A percentile compares a stretch with the other conserved stretches of the same genome.
These are phyloP conservation scores for Ilyonectria sp. DNA, from an alignment of 2,329 filamentous ascomycete species.

Conservation along the genomic window DNA sequence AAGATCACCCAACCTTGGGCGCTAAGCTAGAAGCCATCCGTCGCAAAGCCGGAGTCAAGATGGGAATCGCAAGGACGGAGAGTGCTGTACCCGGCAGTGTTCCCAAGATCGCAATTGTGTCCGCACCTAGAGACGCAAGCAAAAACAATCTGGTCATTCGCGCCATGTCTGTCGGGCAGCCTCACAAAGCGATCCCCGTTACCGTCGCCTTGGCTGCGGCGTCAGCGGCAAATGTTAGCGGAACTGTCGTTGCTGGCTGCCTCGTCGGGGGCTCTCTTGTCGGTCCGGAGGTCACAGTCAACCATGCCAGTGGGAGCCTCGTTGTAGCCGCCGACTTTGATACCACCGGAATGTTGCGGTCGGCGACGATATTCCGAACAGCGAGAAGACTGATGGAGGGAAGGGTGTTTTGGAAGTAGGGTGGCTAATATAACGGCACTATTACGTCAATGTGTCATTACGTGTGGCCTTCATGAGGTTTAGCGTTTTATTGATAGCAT, in stretches of 20 bases:
- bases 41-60: constrained; percentile 66
- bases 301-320: constrained; percentile 34
- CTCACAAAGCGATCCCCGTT: constrained; percentile 66
- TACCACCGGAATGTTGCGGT: constrained; percentile 50
- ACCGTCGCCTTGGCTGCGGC: constrained; percentile 59
- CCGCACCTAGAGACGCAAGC: constrained; percentile 55
- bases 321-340: constrained; percentile 54
- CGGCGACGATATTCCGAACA: constrained; percentile 62
- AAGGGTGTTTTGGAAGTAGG: constrained; percentile 50
- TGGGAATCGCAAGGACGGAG: constrained; percentile 64
- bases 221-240: constrained; percentile 57
- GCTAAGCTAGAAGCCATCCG: constrained; percentile 67
- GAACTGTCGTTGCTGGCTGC: neutral
- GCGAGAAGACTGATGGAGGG: constrained; percentile 65
- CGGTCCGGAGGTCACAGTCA: neutral
- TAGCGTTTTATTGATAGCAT: no score
- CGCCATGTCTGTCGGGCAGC: constrained; percentile 66
- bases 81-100: constrained; percentile 64
- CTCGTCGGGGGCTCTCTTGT: neutral
- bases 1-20: constrained; percentile 57
- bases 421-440: neutral
- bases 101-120: constrained; percentile 73
- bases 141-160: constrained; percentile 52
- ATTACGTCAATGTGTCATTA: neutral
- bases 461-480: no score